Conservation (phyloP, 1,139 yeast species). For the Casaregolazyma lundiana region DNA sequence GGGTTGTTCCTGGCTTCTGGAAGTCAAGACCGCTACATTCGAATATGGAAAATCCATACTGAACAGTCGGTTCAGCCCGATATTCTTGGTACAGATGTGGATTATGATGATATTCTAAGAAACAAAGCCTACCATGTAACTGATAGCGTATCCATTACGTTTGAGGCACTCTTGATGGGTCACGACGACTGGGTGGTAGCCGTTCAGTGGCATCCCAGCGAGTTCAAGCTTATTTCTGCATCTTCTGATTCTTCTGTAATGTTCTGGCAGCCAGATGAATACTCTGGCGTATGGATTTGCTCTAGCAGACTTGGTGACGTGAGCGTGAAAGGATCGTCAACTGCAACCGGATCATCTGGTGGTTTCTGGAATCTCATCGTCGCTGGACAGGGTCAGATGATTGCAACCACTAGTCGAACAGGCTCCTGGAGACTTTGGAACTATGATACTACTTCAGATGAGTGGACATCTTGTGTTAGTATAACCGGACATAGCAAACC, state of each 20-base stretch:
- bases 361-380: constrained; percentile 93
- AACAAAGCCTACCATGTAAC: constrained; percentile 29
- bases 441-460: constrained; percentile 26
- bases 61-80: constrained; percentile 22
- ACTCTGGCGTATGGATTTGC: constrained; percentile 90
- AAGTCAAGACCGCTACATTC: constrained; percentile 82
- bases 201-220: constrained; percentile 70
- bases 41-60: constrained; percentile 70
- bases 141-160: constrained; percentile 52
- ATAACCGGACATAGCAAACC: constrained; percentile 73
- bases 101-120: constrained; percentile 20
- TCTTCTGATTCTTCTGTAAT: constrained; percentile 93
- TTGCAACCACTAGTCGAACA: constrained; percentile 70
- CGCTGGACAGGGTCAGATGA: constrained; percentile 46
- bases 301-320: constrained; percentile 80
- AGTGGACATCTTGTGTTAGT: constrained; percentile 57
- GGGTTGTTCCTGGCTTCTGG: constrained; percentile 68
- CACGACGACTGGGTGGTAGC: constrained; percentile 98
- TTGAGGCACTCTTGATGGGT: constrained; percentile 93
- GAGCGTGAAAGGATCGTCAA: constrained; percentile 92
- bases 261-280: constrained; percentile 90
- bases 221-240: constrained; percentile 66
- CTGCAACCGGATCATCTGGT: constrained; percentile 97
- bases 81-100: constrained; percentile 12
- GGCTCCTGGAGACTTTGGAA: constrained; percentile 88